phyloP scores from a whole-genome alignment of 805 yeast genomes.

The Metschnikowia picachoensis region DNA sequence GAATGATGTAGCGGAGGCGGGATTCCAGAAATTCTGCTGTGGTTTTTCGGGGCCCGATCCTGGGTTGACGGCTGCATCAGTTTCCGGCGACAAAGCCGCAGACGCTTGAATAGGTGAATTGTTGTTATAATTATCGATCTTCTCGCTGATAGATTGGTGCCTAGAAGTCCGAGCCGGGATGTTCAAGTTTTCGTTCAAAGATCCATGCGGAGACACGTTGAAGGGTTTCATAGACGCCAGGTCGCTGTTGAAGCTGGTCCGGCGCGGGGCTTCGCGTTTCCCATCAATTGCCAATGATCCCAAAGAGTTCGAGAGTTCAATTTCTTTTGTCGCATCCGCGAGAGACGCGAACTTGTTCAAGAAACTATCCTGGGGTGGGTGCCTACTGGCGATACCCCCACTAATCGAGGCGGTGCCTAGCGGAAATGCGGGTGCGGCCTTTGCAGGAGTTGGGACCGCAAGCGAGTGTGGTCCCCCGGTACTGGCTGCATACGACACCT shows the following conservation, averaged over 20 bases:
- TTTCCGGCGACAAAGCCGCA: conserved; percentile 30
- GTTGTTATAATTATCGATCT: conserved; percentile 54
- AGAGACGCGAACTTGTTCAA: conserved; percentile 61
- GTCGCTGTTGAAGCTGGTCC: conserved; percentile 47
- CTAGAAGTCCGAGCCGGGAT: conserved; percentile 34
- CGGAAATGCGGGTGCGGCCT: conserved; percentile 23
- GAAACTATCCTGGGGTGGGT: conserved; percentile 47
- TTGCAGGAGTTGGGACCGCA: conserved; percentile 13
- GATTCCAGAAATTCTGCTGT: conserved; percentile 56
- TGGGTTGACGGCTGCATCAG: conserved; percentile 21
- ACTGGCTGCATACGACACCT: conserved; percentile 20
- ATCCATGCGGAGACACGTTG: conserved; percentile 35
- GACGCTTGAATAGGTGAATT: conserved; percentile 43
- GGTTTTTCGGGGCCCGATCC: conserved; percentile 9
- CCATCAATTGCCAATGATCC: conserved; percentile 35
- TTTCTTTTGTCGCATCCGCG: conserved; percentile 66
- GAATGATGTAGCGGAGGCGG: conserved; percentile 59
- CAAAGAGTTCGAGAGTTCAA: conserved; percentile 47
- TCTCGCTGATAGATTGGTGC: conserved; percentile 56
- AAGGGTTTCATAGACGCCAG: conserved; percentile 19
- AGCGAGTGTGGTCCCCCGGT: conserved; percentile 22
- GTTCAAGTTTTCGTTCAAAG: conserved; percentile 42
- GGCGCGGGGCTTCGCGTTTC: conserved; percentile 30
- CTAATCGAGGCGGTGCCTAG: conserved; percentile 62
- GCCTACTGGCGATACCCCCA: conserved; percentile 49